Base-by-base conservation (phyloP, 2,329 filamentous ascomycete species). In the Leptographium radiaticola region DNA sequence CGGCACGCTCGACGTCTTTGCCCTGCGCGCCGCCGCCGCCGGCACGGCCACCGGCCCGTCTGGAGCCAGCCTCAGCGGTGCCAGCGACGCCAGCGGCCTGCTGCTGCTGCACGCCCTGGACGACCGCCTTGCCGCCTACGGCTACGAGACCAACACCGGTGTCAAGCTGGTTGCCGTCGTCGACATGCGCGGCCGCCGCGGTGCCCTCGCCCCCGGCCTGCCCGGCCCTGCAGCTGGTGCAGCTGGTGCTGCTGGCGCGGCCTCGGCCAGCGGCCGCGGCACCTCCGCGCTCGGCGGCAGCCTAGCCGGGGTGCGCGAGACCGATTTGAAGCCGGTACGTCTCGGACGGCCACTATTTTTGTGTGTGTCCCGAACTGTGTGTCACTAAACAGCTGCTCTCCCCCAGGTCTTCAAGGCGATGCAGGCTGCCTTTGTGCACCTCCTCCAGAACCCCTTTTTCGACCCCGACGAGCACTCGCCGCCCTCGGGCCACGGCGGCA, bases 371-470 rank as follows among this genome's bases (percentile, higher is more conserved):
- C 25, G 25, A 25, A 25, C 25, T 25, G 25, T 25, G 25, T 25
- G n/a, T 34, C 8, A 5, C 51, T 52, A 33, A 49, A 33, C 18
- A 25, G 25, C 45, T 7, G 12, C 34, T 7, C 12, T 5, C 7
- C 15, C 4, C 13, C 56, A 63, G 62, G 61, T 93, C 31, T 98
- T 98, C 65, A 81, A 85, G 65, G 89, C 90, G 33, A 80, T 98
- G 70, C 93, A 97, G 71, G 84, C 79, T n/a, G 89, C 91, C 34
- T 98, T 96, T 63, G 86, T 97, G 55, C 75, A 81, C 57, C 72
- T 98, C 51, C 71, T 97, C 60, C 86, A 95, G 69, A 97, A 98
- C 64, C 91, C 91, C 0, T 98, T 98, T 69, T 97, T 90, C 68
- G 83, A 86, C 48, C 91, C 91, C 11, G 89, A 96, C 65, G 86